Conservation (phyloP, 805 yeast species). For the Starmerella asiatica region DNA sequence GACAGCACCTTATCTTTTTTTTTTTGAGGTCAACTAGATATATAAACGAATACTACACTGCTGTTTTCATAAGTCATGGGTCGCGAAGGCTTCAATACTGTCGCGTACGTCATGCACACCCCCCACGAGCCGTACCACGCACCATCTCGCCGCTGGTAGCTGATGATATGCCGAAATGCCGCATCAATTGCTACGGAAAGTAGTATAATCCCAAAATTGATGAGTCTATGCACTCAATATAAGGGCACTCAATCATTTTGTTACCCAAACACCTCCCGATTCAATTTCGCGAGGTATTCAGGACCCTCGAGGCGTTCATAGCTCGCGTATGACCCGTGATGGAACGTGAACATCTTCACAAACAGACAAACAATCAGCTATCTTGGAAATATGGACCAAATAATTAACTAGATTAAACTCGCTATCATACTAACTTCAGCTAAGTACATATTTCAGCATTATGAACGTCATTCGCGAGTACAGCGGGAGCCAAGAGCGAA, state of each 20-base stretch:
- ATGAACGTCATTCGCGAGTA: too few species aligned
- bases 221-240: slow-evolving; percentile 96
- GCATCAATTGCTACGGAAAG: slow-evolving; percentile 58
- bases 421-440: too few species aligned
- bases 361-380: too few species aligned
- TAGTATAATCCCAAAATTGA: slow-evolving; percentile 77
- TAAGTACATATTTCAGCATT: too few species aligned
- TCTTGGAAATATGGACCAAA: too few species aligned
- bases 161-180: slow-evolving; percentile 60
- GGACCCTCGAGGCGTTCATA: slow-evolving; percentile 81
- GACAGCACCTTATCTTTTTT: too few species aligned
- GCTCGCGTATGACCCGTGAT: slow-evolving; percentile 83
- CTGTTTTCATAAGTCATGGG: slow-evolving; percentile 49
- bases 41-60: too few species aligned
- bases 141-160: slow-evolving; percentile 65
- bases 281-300: slow-evolving; percentile 56
- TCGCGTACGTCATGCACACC: slow-evolving; percentile 86
- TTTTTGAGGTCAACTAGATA: too few species aligned
- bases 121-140: slow-evolving; percentile 99
- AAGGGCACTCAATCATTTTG: slow-evolving; percentile 97
- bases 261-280: slow-evolving; percentile 96
- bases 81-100: slow-evolving; percentile 78
- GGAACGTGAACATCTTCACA: too few species aligned
- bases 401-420: too few species aligned
- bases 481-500: too few species aligned